These are phyloP conservation scores for Leptodermis oblonga DNA, from an alignment of 257 asterid species.

Conservation along the genomic window DNA sequence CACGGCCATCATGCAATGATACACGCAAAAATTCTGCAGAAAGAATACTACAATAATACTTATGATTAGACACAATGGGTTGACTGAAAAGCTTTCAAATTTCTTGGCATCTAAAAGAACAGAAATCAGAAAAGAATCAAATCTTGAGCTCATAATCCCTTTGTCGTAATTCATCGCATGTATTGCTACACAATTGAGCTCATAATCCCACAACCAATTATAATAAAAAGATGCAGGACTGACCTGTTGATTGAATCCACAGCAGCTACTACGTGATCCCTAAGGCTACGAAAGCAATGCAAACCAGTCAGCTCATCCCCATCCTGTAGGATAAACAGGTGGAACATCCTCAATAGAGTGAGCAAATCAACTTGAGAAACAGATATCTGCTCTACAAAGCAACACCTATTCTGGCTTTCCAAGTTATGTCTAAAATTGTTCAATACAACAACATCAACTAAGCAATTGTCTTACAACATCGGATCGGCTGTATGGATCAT, in stretches of 20 bases:
- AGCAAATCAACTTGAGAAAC: background rate
- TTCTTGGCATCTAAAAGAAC: background rate
- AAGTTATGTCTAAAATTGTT: background rate
- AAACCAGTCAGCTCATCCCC: slow-evolving; percentile 93
- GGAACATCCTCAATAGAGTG: background rate
- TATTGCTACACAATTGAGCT: no score
- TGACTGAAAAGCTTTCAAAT: background rate
- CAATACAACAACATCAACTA: no score
- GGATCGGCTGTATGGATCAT: no score
- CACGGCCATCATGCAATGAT: slow-evolving; percentile 52
- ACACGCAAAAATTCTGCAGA: slow-evolving; percentile 95
- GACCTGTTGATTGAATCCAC: slow-evolving; percentile 94
- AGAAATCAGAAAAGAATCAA: background rate
- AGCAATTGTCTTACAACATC: no score
- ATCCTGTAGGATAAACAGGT: slow-evolving; percentile 39
- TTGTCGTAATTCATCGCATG: background rate
- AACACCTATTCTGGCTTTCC: background rate
- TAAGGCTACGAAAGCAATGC: slow-evolving; percentile 94
- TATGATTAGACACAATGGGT: slow-evolving; percentile 25
- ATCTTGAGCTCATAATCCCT: background rate
- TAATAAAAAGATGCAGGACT: slow-evolving; percentile 21
- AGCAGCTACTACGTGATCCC: slow-evolving; percentile 73
- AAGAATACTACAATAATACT: slow-evolving; percentile 97
- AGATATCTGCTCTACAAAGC: background rate
- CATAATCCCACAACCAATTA: no score